Conservation (phyloP, 2,329 filamentous ascomycete species). For the Alternaria sp. region DNA sequence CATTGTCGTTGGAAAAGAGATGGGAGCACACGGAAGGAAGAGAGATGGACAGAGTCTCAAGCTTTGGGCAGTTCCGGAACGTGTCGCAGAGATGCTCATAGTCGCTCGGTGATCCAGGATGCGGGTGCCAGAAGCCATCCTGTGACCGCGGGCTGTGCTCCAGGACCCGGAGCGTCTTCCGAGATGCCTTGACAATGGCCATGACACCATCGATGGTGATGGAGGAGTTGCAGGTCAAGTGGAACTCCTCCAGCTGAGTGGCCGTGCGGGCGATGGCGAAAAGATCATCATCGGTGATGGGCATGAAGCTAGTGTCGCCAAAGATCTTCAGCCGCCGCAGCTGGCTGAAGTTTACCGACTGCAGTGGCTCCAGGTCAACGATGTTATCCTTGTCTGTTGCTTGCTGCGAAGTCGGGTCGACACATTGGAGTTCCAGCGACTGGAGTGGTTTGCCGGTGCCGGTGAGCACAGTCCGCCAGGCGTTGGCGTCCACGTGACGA, state of each 20-base stretch:
- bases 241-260: constrained; percentile 58
- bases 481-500: constrained; percentile 54
- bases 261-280: constrained; percentile 58
- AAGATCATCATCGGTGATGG: constrained; percentile 58
- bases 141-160: constrained; percentile 61
- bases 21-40: constrained; percentile 56
- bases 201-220: constrained; percentile 61
- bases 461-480: constrained; percentile 58
- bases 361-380: constrained; percentile 53
- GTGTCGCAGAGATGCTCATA: constrained; percentile 58
- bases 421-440: constrained; percentile 59
- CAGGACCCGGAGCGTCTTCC: constrained; percentile 56
- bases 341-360: constrained; percentile 57
- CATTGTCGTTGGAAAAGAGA: constrained; percentile 54
- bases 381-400: constrained; percentile 48
- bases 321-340: constrained; percentile 61
- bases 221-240: constrained; percentile 60
- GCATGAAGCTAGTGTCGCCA: constrained; percentile 60
- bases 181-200: constrained; percentile 58
- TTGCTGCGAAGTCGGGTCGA: constrained; percentile 57
- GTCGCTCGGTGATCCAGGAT: constrained; percentile 53
- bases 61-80: constrained; percentile 54
- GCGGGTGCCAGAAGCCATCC: constrained; percentile 60
- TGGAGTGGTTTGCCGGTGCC: constrained; percentile 53
- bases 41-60: constrained; percentile 57